Evolutionary conservation across 1,284 basidiomycete genomes (phyloP).

Genomic region (Boletus sp.): DNA sequence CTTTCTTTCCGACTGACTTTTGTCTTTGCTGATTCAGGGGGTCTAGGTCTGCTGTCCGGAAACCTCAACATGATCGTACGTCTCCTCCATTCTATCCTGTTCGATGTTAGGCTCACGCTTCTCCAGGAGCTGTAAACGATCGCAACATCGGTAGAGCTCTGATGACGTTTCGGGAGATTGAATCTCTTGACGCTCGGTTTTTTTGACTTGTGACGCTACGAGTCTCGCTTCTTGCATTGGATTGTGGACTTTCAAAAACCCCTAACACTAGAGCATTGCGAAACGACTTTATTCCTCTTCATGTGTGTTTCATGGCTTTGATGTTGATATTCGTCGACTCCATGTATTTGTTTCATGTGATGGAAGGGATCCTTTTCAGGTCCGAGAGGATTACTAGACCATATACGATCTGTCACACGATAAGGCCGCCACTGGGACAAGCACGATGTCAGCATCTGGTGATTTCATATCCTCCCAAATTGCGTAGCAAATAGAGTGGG

Average conservation of each 20-base stretch:
- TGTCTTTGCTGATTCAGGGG: conserved; percentile 7
- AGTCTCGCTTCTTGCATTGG: conserved; percentile 13
- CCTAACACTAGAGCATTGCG: conserved; percentile 17
- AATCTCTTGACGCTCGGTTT: conserved; percentile 4
- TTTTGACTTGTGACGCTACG: neutral
- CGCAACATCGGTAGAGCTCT: neutral
- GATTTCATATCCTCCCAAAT: neutral
- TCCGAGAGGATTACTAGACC: neutral
- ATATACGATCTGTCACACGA: neutral
- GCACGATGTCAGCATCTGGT: too few relatives aligned
- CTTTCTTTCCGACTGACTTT: neutral
- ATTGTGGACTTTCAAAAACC: conserved; percentile 17
- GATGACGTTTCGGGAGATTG: conserved; percentile 2
- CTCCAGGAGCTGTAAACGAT: conserved; percentile 32
- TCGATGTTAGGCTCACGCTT: neutral
- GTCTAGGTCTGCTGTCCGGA: conserved; percentile 57
- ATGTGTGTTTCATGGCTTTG: conserved; percentile 1
- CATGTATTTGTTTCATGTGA: neutral
- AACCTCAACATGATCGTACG: conserved; percentile 69
- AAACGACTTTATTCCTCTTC: neutral
- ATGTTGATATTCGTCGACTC: neutral
- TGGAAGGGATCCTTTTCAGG: neutral
- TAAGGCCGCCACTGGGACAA: too few relatives aligned
- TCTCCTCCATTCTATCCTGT: conserved; percentile 10
- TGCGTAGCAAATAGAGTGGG: too few relatives aligned